Conservation (phyloP, 768 basidiomycete genomes). For the Serendipita sp. region DNA sequence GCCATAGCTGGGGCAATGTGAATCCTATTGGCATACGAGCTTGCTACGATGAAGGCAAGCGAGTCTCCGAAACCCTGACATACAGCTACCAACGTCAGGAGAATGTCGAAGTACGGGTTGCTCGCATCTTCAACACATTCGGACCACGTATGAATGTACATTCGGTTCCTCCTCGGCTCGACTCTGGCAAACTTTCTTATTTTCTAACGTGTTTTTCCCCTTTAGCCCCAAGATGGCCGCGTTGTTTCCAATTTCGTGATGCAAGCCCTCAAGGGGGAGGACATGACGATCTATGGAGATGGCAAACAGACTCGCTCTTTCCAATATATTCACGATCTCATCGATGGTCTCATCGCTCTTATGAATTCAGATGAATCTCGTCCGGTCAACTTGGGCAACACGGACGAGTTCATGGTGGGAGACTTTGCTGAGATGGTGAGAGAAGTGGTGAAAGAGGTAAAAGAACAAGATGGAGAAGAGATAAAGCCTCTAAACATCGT, state of each 20-base stretch:
- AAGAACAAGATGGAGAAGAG: slow-evolving; percentile 57
- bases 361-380: slow-evolving; percentile 93
- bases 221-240: slow-evolving; percentile 94
- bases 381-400: slow-evolving; percentile 92
- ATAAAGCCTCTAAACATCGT: slow-evolving; percentile 35
- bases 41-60: slow-evolving; percentile 99
- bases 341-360: slow-evolving; percentile 80
- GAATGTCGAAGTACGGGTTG: slow-evolving; percentile 88
- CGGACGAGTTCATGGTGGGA: slow-evolving; percentile 89
- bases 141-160: slow-evolving; percentile 25
- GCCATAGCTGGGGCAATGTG: slow-evolving; percentile 82
- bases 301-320: slow-evolving; percentile 88
- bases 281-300: slow-evolving; percentile 95
- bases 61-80: slow-evolving; percentile 93
- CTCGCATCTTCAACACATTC: slow-evolving; percentile 96
- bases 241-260: slow-evolving; percentile 99
- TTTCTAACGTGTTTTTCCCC: neutral
- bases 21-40: slow-evolving; percentile 97
- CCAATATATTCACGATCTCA: slow-evolving; percentile 95
- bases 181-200: neutral
- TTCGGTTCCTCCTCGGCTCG: neutral
- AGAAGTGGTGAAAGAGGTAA: slow-evolving; percentile 84
- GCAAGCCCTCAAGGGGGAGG: slow-evolving; percentile 87
- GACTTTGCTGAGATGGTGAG: slow-evolving; percentile 88
- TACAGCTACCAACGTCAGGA: slow-evolving; percentile 94